Conservation (phyloP, 2,329 filamentous ascomycete genomes). For the Pseudogymnoascus sp. region DNA sequence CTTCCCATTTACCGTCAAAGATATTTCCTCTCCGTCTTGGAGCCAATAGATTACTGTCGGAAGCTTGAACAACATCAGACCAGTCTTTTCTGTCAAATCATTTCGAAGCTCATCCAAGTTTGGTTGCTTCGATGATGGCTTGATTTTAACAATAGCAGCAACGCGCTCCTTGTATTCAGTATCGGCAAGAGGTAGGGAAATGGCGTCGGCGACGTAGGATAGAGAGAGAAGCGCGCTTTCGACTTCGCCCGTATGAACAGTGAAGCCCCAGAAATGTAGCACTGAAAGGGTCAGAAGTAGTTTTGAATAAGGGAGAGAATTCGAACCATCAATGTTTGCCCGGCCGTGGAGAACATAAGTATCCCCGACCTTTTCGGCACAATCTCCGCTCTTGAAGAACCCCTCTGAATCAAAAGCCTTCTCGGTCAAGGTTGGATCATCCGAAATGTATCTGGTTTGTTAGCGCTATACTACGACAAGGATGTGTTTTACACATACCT, state of each 20-base stretch:
- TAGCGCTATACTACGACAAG: not conserved
- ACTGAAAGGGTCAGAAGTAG: conserved; percentile 13
- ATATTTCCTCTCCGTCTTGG: conserved; percentile 14
- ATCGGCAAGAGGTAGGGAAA: conserved; percentile 15
- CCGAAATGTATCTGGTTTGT: conserved; percentile 14
- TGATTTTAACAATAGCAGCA: conserved; percentile 15
- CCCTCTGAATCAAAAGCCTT: conserved; percentile 19
- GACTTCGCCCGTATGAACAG: conserved; percentile 16
- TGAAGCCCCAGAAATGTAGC: conserved; percentile 19
- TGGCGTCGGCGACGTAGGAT: conserved; percentile 13
- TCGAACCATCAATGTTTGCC: conserved; percentile 17
- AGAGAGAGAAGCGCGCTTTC: conserved; percentile 16
- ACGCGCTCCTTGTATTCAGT: conserved; percentile 15
- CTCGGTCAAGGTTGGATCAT: conserved; percentile 15
- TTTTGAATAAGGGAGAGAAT: conserved; percentile 6
- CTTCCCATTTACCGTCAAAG: conserved; percentile 17
- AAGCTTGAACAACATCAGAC: conserved; percentile 15
- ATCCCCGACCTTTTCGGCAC: conserved; percentile 16
- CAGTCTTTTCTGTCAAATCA: conserved; percentile 14
- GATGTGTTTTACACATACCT: conserved; percentile 9
- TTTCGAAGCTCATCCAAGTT: conserved; percentile 12
- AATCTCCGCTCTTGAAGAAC: conserved; percentile 21
- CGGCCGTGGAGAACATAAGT: conserved; percentile 16
- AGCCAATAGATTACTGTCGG: conserved; percentile 19
- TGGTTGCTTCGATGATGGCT: conserved; percentile 10